Base-by-base conservation (phyloP, 805 yeast genomes). In the Pichia eremophila region DNA sequence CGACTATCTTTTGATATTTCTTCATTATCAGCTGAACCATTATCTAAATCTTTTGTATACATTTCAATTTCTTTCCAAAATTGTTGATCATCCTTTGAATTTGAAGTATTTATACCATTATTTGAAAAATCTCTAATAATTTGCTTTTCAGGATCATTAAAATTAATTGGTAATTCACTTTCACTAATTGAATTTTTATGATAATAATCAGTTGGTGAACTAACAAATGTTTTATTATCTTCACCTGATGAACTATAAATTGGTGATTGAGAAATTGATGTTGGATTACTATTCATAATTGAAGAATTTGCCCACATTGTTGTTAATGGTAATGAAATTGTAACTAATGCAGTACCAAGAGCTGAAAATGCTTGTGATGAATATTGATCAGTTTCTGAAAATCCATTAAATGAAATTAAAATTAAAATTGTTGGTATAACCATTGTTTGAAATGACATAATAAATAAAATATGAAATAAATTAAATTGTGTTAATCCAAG, bases 231-330 rank as follows among this genome's bases (percentile, higher is more conserved):
- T 28, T 46, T 45, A 18, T 50, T 48, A 42, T 44, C 46, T 28
- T 44, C 43, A n/a, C 47, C 44, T 18, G 51, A 49, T 12, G 51
- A 45, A 19, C 47, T 38, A 17, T 49, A 28, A 17, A 40, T 41
- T 15, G 58, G 56, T 43, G 61, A 50, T 43, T 58, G 57, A 14
- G 58, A 55, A 7, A 62, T 54, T 1, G 79, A 70, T 3, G 67
- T 65, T 22, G 81, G 73, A 9, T 54, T 55, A 4, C 72, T 48
- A 2, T 72, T 58, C 47, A 76, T 77, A 55, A 81, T 80, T 1
- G 83, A 72, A 2, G 88, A 70, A 5, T 82, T 69, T 0, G 96
- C 95, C 97, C 97, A 89, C 75, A 89, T 75, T 0, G 95, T 78
- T 0, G 95, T 79, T 43, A 90, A 64, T 1, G 96, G 96, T 46